Base-by-base conservation (phyloP, 257 asterid species). In the Paraleonurus japonicus region DNA sequence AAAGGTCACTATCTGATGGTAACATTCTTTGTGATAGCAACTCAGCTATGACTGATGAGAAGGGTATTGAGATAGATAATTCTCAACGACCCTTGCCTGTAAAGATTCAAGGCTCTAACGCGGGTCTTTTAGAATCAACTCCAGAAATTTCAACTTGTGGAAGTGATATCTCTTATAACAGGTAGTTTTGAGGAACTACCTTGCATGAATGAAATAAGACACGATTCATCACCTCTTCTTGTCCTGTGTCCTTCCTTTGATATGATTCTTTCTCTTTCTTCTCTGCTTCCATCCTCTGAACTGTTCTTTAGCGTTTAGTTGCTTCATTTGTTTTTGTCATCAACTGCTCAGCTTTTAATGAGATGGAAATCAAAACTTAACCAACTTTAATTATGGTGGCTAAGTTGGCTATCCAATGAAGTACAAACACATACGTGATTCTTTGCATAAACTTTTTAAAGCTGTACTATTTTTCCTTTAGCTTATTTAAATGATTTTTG, bases 1-100 rank as follows among this genome's bases (percentile, higher is more conserved):
- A 88, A 81, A 84, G 99, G 79, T 89, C 99, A 2, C 75, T 92
- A 4, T 95, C 99, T 13, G 98, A 89, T 79, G 98, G 96, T 30
- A 89, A 82, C 81, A 91, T 95, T 61, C 88, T 82, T 24, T 79
- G 78, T 12, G 91, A 84, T 69, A 75, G 79, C 81, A 70, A 77
- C 80, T 79, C 87, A 26, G 70, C 87, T 71, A 80, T 84, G 65
- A 94, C 82, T 71, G 90, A 82, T 57, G 76, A 81, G 57, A 76
- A 70, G 41, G 61, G 48, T 50, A 78, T 81, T 70, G 83, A 70
- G 51, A 67, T 74, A 27, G 86, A 77, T 65, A 81, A 66, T 67
- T 75, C 85, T 84, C 75, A 71, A 76, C 81, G 75, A 54, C 75
- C 88, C 45, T 67, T 82, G 70, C 78, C 81, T 74, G 75, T 50